These are phyloP conservation scores for Acer yangbiense DNA, from an alignment of 345 rosid species.

Conservation along the genomic window DNA sequence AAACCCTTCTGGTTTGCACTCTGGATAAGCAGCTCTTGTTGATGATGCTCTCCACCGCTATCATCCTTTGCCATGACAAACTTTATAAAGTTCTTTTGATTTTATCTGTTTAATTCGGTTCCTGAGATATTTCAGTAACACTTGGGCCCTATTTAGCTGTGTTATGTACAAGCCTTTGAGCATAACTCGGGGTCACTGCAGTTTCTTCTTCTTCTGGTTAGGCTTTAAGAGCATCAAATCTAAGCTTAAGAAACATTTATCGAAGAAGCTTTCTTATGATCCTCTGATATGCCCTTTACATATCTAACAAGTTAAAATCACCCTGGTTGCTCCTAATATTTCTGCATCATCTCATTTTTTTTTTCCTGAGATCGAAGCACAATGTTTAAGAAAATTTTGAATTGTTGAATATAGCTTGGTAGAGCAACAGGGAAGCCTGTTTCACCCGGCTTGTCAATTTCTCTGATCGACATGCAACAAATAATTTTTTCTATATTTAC, in stretches of 20 bases:
- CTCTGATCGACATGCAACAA: neutral
- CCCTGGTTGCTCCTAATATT: neutral
- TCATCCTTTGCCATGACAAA: neutral
- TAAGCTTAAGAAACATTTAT: neutral
- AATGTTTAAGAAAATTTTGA: neutral
- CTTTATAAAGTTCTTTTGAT: neutral
- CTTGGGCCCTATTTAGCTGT: neutral
- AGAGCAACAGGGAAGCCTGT: neutral
- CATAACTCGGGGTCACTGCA: neutral
- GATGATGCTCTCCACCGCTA: neutral
- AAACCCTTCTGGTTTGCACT: neutral
- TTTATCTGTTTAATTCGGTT: neutral
- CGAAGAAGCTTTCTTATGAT: neutral
- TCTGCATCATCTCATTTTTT: neutral
- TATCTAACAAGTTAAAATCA: neutral
- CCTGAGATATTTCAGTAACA: neutral
- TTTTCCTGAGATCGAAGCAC: neutral
- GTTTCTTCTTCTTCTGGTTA: neutral
- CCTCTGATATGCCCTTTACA: neutral
- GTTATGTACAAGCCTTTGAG: neutral
- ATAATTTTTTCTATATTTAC: neutral
- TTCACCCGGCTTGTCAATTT: neutral
- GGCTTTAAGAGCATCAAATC: neutral
- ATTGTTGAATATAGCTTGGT: neutral
- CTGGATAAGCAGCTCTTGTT: neutral